phyloP scores from a whole-genome alignment of 495 filamentous ascomycete genomes.

The Apiosordaria backusii region DNA sequence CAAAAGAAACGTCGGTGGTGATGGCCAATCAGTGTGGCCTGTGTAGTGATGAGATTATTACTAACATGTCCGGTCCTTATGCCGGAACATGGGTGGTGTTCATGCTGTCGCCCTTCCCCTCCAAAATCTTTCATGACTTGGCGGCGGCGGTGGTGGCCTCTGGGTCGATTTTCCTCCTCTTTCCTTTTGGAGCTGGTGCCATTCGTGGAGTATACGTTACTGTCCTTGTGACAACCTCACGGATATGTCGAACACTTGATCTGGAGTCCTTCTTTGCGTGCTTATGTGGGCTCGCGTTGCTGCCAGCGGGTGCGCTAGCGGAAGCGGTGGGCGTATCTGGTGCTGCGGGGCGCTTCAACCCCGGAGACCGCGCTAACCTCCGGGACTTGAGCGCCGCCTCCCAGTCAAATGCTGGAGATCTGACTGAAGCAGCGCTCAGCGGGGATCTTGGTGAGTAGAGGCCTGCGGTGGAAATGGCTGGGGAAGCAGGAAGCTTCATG shows the following conservation, averaged over 20 bases:
- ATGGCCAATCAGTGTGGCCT: not conserved
- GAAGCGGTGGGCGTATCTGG: conserved; percentile 27
- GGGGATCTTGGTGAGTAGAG: conserved; percentile 42
- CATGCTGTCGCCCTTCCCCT: not conserved
- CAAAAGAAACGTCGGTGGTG: not conserved
- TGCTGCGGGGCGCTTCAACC: conserved; percentile 35
- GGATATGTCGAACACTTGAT: conserved; percentile 54
- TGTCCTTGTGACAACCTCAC: conserved; percentile 71
- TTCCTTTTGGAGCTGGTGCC: conserved; percentile 70
- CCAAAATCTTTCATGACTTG: conserved; percentile 24
- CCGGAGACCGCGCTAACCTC: conserved; percentile 41
- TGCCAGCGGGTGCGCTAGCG: not conserved
- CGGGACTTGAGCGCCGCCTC: conserved; percentile 54
- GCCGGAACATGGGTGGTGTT: not conserved
- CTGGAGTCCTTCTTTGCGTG: conserved; percentile 41
- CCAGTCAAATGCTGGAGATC: conserved; percentile 56
- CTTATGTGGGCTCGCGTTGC: conserved; percentile 3
- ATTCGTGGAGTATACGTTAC: conserved; percentile 70
- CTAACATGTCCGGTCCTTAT: not conserved
- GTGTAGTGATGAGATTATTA: not conserved
- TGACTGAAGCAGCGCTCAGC: conserved; percentile 52
- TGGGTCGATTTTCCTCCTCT: conserved; percentile 65
- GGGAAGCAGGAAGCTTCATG: conserved; percentile 59
- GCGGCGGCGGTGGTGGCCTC: conserved; percentile 24
- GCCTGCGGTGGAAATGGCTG: conserved; percentile 50